Evolutionary conservation across 768 basidiomycete species (phyloP), one percentile per base, ranked within the genome.

Genomic region (Russula virescens): DNA sequence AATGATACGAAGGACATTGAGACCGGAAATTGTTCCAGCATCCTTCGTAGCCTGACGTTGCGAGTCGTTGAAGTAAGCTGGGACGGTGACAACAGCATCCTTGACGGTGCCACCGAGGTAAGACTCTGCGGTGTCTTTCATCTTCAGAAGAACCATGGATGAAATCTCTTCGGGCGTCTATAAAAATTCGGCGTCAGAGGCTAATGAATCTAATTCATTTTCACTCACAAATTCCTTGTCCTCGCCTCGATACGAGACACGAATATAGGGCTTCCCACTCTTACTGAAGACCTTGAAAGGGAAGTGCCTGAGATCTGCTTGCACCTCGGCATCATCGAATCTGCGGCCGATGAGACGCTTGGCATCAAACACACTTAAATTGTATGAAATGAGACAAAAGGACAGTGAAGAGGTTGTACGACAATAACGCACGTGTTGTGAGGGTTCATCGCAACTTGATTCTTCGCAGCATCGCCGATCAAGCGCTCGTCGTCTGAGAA

Each of bases 31-130:
- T 64, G 84, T 85, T 69, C 96, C 96, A 42, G 96, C 94, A 72
- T 98, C 96, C 80, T 97, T 98, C 70, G 96, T 98, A 23, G 96
- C 96, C 72, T 96, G 94, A 73, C 96, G 91, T 74, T 98, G 96
- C 26, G 96, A 95, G 80, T 98, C 94, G 76, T 98, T 98, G 83
- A 98, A 98, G 81, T 98, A 98, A 42, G 95, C 94, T 35, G 95
- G 95, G 66, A 98, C 89, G 28, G 94, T 96, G 71, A 98, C 88
- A 69, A 98, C 96, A 60, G 96, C 96, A 75, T 95, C 94, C 75
- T 74, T 86, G 74, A 94, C 79, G 60, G 80, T 83, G 70, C 78
- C 81, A 63, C 96, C 94, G 68, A 98, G 83, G 79, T 98, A 97
- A 54, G 96, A 88, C 80, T 98, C 96, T 38, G 96, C 93, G 61